phyloP scores from a whole-genome alignment of 106 monocot species.

The Dendrobium chrysotoxum region DNA sequence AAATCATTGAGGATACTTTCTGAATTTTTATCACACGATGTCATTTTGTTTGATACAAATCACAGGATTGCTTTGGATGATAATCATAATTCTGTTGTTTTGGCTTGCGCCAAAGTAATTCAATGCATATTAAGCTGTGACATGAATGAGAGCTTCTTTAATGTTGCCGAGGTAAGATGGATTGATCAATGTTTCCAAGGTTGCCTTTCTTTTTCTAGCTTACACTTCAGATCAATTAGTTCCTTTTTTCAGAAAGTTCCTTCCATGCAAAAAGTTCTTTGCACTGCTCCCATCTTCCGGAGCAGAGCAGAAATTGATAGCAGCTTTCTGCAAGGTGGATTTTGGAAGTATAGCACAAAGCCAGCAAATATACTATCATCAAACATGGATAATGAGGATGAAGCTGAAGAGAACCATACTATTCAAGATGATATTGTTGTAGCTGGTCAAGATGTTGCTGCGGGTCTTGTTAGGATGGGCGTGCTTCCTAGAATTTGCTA shows the following conservation, averaged over 20 bases:
- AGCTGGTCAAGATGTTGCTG: conserved; percentile 89
- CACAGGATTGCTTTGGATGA: conserved; percentile 96
- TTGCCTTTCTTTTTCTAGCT: background rate
- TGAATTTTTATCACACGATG: background rate
- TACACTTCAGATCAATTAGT: background rate
- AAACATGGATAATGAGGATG: conserved; percentile 29
- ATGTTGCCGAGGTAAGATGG: conserved; percentile 57
- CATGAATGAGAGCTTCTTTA: conserved; percentile 69
- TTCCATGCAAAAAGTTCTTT: conserved; percentile 36
- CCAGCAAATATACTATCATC: conserved; percentile 65
- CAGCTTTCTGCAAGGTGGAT: conserved; percentile 89
- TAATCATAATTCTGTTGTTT: conserved; percentile 90
- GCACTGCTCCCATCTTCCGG: conserved; percentile 85
- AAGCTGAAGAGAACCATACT: conserved; percentile 52
- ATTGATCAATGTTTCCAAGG: background rate
- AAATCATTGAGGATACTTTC: background rate
- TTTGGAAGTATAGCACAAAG: conserved; percentile 96
- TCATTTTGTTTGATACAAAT: background rate
- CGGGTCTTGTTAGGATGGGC: conserved; percentile 91
- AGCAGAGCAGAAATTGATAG: conserved; percentile 55
- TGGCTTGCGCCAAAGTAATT: conserved; percentile 72
- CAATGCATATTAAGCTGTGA: conserved; percentile 69
- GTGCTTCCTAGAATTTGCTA: conserved; percentile 88
- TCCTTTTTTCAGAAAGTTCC: conserved; percentile 53
- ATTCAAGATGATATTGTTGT: conserved; percentile 87